Base-by-base conservation (phyloP, 176 grass and related monocot species). In the Zoysia japonica region DNA sequence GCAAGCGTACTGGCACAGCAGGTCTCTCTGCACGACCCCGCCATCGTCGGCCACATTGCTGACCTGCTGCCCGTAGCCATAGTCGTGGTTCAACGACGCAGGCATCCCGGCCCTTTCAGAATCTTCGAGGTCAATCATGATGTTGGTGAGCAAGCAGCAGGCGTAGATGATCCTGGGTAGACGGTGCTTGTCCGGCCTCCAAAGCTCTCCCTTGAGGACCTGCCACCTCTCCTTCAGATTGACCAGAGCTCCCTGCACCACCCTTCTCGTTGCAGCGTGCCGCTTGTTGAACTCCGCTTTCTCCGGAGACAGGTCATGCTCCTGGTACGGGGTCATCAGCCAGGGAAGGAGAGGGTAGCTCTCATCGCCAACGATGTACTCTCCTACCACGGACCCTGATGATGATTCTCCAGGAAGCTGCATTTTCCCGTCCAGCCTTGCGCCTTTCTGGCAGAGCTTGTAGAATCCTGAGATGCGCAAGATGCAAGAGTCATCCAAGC, bases 91-190 rank as follows among this genome's bases (percentile, higher is more conserved):
- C 40, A 74, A 51, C n/a, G 66, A 86, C 14, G 63, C 47, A 9
- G 75, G 75, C 14, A 76, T 73, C 61, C 69, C 71, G 47, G 72
- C 75, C 41, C 39, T 80, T 53, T 67, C 52, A 4, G 19, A 14
- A 42, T 86, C 90, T 70, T 84, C 67, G 3, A 84, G 67, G 61
- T 92, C 90, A 60, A 89, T 92, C 82, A 89, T 86, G 62, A 92
- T 89, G 72, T 92, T 92, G 61, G 54, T 85, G 66, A 92, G 86
- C 76, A 92, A 74, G 83, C 90, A 92, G 86, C 90, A 92, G 43
- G 78, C 90, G 59, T 89, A 85, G 72, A 92, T 92, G 65, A 92
- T 92, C 77, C 85, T 61, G 9, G 85, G 78, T 38, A 87, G 47
- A 38, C 78, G 44, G n/a, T 87, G 85, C 54, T 81, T 87, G 73